Percentiles rank a stretch among this genome's conserved stretches.
These are phyloP conservation scores for Fusarium pilosicola DNA, from an alignment of 2,329 filamentous ascomycete species.

Conservation along the genomic window DNA sequence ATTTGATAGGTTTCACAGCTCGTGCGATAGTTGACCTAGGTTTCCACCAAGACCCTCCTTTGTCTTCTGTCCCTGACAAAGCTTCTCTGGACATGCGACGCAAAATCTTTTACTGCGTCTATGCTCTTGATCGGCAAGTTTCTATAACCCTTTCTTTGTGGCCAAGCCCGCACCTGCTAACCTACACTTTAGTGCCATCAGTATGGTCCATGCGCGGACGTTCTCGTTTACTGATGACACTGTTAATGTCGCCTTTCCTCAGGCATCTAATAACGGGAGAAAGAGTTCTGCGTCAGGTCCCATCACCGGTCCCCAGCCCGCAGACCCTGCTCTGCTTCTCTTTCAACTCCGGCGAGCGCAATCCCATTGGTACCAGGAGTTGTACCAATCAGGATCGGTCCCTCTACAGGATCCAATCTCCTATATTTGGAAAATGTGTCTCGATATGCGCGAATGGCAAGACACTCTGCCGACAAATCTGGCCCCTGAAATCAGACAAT, in stretches of 20 bases:
- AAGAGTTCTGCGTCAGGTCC: constrained; percentile 55
- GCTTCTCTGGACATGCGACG: constrained; percentile 79
- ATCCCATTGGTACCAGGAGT: constrained; percentile 88
- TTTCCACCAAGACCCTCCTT: constrained; percentile 89
- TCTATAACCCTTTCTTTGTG: neutral
- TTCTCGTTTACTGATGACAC: constrained; percentile 96
- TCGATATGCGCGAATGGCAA: constrained; percentile 83
- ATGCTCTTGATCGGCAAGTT: constrained; percentile 83
- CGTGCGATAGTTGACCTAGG: constrained; percentile 90
- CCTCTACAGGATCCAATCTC: constrained; percentile 74
- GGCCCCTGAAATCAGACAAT: constrained; percentile 72
- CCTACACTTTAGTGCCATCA: constrained; percentile 72
- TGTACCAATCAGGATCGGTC: constrained; percentile 81
- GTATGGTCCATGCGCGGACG: constrained; percentile 84
- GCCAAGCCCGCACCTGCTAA: constrained; percentile 28
- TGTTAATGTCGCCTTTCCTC: constrained; percentile 81
- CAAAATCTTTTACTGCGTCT: constrained; percentile 89
- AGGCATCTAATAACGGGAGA: constrained; percentile 55
- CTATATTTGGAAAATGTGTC: constrained; percentile 80
- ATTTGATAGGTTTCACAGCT: constrained; percentile 88
- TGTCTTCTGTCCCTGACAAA: constrained; percentile 73
- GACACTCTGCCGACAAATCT: constrained; percentile 76
- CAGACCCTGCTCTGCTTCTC: constrained; percentile 78
- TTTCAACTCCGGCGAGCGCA: constrained; percentile 87
- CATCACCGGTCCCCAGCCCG: constrained; percentile 58